A percentile compares a stretch with the other conserved stretches of the same genome.
These are phyloP conservation scores for Neotropicomus parvogracilis DNA, from an alignment of 1,284 basidiomycete genomes.

Conservation along the genomic window DNA sequence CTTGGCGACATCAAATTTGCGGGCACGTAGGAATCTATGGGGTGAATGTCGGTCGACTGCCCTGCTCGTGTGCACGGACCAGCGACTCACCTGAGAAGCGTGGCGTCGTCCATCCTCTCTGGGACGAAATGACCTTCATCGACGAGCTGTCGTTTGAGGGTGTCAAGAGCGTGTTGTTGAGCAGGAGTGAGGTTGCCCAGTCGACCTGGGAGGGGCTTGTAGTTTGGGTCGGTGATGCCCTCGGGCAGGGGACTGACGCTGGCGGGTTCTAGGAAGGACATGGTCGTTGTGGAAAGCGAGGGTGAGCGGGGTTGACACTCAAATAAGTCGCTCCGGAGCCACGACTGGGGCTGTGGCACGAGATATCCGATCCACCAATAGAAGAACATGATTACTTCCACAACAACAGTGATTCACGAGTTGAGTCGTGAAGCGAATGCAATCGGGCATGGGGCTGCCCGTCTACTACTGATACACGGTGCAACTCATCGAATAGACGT, in stretches of 20 bases:
- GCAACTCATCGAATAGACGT: slow-evolving; percentile 17
- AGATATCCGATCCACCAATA: neutral
- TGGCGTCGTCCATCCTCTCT: slow-evolving; percentile 79
- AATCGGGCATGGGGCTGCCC: slow-evolving; percentile 27
- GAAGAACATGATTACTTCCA: slow-evolving; percentile 33
- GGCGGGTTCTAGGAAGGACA: slow-evolving; percentile 28
- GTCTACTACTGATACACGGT: slow-evolving; percentile 33
- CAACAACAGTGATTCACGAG: slow-evolving; percentile 32
- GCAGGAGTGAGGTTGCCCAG: slow-evolving; percentile 77
- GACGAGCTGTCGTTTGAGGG: slow-evolving; percentile 66
- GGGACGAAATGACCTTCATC: slow-evolving; percentile 60
- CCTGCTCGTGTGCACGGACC: slow-evolving; percentile 3
- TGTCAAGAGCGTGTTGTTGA: slow-evolving; percentile 71
- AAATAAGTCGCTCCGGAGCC: slow-evolving; percentile 6
- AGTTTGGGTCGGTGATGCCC: slow-evolving; percentile 65
- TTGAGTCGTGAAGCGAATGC: slow-evolving; percentile 34
- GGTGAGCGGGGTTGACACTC: slow-evolving; percentile 5
- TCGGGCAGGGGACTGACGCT: slow-evolving; percentile 56
- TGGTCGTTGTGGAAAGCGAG: slow-evolving; percentile 15
- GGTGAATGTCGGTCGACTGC: neutral
- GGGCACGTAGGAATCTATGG: slow-evolving; percentile 80
- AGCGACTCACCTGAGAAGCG: slow-evolving; percentile 61
- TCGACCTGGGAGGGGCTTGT: slow-evolving; percentile 70
- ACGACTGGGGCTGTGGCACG: neutral
- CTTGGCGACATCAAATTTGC: slow-evolving; percentile 85